These are phyloP conservation scores for Monilinia polystroma DNA, from an alignment of 2,329 filamentous ascomycete species.

Conservation along the genomic window DNA sequence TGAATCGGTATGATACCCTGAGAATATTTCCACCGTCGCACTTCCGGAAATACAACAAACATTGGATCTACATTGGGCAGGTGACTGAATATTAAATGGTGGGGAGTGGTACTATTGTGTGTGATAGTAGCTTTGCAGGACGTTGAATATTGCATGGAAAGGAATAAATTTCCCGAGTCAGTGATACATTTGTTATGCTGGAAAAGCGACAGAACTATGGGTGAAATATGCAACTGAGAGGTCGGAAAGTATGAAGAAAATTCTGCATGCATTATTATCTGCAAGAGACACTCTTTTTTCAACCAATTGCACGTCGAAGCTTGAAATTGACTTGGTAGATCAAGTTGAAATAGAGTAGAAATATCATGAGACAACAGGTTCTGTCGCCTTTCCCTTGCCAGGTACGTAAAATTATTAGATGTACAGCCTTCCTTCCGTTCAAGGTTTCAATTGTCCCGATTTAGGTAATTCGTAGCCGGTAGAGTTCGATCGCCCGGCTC, in stretches of 20 bases:
- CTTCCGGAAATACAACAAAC: neutral
- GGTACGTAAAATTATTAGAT: slow-evolving; percentile 1
- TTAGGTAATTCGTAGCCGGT: slow-evolving; percentile 10
- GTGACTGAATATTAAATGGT: neutral
- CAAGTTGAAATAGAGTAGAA: neutral
- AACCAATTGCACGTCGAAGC: neutral
- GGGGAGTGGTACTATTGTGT: slow-evolving; percentile 14
- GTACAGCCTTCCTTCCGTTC: neutral
- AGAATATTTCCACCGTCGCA: neutral
- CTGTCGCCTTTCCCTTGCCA: neutral
- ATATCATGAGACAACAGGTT: slow-evolving; percentile 3
- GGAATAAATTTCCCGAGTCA: slow-evolving; percentile 15
- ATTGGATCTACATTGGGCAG: slow-evolving; percentile 11
- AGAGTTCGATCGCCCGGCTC: slow-evolving; percentile 17
- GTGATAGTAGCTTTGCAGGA: slow-evolving; percentile 16
- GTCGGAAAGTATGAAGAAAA: slow-evolving; percentile 3
- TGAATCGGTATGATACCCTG: neutral
- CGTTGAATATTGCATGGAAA: slow-evolving; percentile 18
- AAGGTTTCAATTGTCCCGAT: neutral
- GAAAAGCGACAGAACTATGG: neutral
- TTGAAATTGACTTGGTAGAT: neutral
- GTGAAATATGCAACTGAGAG: slow-evolving; percentile 12
- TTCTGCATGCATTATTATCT: slow-evolving; percentile 8
- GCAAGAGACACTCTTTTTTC: neutral
- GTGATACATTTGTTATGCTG: slow-evolving; percentile 9